Percentiles rank a stretch among this genome's conserved stretches.
These are phyloP conservation scores for Zygnema cylindricum DNA, from an alignment of 139 green algal genomes.

Conservation along the genomic window DNA sequence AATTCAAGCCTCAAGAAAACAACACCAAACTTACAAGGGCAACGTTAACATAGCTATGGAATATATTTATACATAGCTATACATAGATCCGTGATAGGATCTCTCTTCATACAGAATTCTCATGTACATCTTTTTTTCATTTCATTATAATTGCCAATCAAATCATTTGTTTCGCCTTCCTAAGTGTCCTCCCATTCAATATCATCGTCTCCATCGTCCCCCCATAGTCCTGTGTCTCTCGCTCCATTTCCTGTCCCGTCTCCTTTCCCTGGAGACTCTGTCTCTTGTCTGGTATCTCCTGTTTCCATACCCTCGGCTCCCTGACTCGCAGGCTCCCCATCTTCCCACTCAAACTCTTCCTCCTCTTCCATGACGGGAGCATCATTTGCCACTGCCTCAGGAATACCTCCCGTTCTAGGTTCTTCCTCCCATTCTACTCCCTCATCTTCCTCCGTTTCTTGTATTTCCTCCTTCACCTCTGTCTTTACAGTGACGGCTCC, in stretches of 20 bases:
- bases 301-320: neutral
- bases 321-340: neutral
- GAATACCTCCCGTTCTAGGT: conserved; percentile 9
- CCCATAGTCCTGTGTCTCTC: neutral
- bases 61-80: neutral
- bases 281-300: neutral
- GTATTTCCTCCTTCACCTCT: neutral
- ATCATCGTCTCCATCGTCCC: conserved; percentile 26
- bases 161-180: neutral
- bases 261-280: conserved; percentile 1
- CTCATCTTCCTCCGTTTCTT: conserved; percentile 19
- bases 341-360: conserved; percentile 43
- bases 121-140: neutral
- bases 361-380: conserved; percentile 26
- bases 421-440: conserved; percentile 48
- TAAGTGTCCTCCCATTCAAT: conserved; percentile 30
- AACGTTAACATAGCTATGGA: neutral
- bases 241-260: conserved; percentile 6
- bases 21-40: neutral
- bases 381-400: neutral
- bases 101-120: neutral
- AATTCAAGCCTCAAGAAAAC: too few species aligned
- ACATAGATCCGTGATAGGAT: neutral
- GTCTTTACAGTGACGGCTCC: neutral
- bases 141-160: neutral